Percentiles rank a stretch among this genome's conserved stretches.
Evolutionary conservation across 148 eudicot genomes (phyloP).

Genomic region (Oxyria digyna): DNA sequence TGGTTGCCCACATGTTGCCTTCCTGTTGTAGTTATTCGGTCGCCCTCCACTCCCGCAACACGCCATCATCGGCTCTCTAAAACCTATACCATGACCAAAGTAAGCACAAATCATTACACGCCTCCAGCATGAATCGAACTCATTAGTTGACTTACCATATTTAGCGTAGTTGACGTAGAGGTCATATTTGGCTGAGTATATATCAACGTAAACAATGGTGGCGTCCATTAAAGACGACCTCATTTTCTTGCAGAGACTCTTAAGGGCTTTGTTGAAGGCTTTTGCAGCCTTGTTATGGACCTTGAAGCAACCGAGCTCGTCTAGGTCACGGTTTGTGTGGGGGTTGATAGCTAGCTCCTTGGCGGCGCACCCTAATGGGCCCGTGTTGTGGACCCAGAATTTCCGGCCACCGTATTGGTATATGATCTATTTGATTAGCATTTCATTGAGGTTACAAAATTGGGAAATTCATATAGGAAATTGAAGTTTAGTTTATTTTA

Average conservation of each 20-base stretch:
- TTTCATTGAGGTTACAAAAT: not conserved
- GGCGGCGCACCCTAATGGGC: conserved; percentile 35
- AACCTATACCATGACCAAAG: conserved; percentile 11
- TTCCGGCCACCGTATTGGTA: conserved; percentile 28
- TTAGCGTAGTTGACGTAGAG: conserved; percentile 22
- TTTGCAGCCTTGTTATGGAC: conserved; percentile 29
- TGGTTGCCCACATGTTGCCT: conserved; percentile 36
- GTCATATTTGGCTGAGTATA: conserved; percentile 24
- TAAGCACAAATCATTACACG: too few relatives aligned
- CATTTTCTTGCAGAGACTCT: conserved; percentile 14
- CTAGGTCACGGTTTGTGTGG: conserved; percentile 23
- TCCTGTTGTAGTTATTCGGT: conserved; percentile 28
- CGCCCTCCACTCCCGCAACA: conserved; percentile 36
- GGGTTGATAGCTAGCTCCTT: conserved; percentile 30
- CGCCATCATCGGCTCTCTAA: conserved; percentile 29
- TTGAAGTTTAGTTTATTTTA: not conserved
- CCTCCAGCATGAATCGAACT: too few relatives aligned
- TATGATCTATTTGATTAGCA: conserved; percentile 14
- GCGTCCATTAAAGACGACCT: conserved; percentile 21
- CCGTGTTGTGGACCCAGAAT: conserved; percentile 43
- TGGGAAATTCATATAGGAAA: not conserved
- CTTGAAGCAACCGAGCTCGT: conserved; percentile 18
- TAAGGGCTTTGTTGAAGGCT: conserved; percentile 25
- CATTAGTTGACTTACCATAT: conserved; percentile 17
- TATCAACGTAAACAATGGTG: conserved; percentile 25